A percentile compares a stretch with the other conserved stretches of the same genome.
These are phyloP conservation scores for Arachis hypogaea DNA, from an alignment of 306 rosid genomes.

Conservation along the genomic window DNA sequence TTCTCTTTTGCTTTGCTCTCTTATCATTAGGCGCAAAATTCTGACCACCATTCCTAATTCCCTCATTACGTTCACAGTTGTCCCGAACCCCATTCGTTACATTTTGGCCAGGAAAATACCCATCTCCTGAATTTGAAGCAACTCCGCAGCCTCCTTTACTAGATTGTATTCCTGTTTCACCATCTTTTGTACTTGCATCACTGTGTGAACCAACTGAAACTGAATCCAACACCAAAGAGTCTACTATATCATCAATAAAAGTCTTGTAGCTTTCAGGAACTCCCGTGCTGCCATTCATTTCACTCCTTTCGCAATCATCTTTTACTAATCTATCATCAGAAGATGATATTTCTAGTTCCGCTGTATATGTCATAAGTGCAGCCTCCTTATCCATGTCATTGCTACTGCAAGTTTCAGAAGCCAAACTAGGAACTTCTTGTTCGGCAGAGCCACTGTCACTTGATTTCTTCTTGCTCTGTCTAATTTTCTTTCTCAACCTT, in stretches of 20 bases:
- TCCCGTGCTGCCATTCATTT: neutral
- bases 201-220: slow-evolving; percentile 51
- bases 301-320: slow-evolving; percentile 36
- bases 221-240: slow-evolving; percentile 51
- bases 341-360: slow-evolving; percentile 42
- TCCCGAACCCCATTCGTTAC: slow-evolving; percentile 33
- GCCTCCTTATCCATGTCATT: slow-evolving; percentile 47
- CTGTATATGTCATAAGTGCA: slow-evolving; percentile 32
- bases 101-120: slow-evolving; percentile 37
- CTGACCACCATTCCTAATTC: slow-evolving; percentile 43
- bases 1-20: slow-evolving; percentile 60
- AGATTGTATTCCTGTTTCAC: slow-evolving; percentile 41
- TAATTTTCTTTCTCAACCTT: slow-evolving; percentile 60
- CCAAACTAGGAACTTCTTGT: slow-evolving; percentile 52
- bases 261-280: neutral
- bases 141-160: slow-evolving; percentile 41
- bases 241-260: slow-evolving; percentile 40
- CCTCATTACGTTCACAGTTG: slow-evolving; percentile 46
- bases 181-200: slow-evolving; percentile 40
- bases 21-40: slow-evolving; percentile 45
- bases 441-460: slow-evolving; percentile 51
- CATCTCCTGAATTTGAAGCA: slow-evolving; percentile 46
- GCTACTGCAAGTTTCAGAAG: slow-evolving; percentile 53
- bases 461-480: slow-evolving; percentile 54
- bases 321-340: slow-evolving; percentile 42